phyloP scores from a whole-genome alignment of 108 stramenopile genomes.

The Ochromonas danica region DNA sequence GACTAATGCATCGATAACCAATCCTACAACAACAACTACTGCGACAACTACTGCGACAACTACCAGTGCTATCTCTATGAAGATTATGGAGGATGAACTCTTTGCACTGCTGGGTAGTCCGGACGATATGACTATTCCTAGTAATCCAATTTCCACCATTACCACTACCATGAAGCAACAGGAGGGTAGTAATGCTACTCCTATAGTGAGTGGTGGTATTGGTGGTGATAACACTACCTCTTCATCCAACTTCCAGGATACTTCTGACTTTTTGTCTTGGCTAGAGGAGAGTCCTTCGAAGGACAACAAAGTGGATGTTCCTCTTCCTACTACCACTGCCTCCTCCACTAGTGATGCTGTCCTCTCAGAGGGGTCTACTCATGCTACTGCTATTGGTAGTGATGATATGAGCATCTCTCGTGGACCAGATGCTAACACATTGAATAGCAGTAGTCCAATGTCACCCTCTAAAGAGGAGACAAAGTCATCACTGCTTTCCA shows the following conservation, averaged over 20 bases:
- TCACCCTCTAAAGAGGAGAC: background rate
- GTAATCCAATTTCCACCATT: too few species aligned
- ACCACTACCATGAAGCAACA: too few species aligned
- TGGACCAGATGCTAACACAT: background rate
- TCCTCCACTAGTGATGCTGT: background rate
- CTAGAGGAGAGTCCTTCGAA: background rate
- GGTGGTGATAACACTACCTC: too few species aligned
- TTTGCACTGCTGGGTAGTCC: too few species aligned
- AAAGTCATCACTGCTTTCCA: background rate
- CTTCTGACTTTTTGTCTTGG: slow-evolving; percentile 30
- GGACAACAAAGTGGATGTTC: background rate
- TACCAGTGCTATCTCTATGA: too few species aligned
- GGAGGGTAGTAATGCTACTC: too few species aligned
- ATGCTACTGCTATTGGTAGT: background rate
- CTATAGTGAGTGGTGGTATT: too few species aligned
- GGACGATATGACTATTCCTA: too few species aligned
- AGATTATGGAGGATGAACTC: too few species aligned
- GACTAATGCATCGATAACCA: too few species aligned
- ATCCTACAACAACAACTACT: too few species aligned
- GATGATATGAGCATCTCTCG: background rate
- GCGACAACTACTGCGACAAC: too few species aligned
- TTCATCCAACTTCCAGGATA: background rate
- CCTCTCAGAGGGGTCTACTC: background rate
- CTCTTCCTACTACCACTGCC: background rate
- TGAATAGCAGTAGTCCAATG: background rate